Percentiles rank a stretch among this genome's conserved stretches.
These are phyloP conservation scores for Goniomonas avonlea DNA, from an alignment of 78 protist genomes.

Conservation along the genomic window DNA sequence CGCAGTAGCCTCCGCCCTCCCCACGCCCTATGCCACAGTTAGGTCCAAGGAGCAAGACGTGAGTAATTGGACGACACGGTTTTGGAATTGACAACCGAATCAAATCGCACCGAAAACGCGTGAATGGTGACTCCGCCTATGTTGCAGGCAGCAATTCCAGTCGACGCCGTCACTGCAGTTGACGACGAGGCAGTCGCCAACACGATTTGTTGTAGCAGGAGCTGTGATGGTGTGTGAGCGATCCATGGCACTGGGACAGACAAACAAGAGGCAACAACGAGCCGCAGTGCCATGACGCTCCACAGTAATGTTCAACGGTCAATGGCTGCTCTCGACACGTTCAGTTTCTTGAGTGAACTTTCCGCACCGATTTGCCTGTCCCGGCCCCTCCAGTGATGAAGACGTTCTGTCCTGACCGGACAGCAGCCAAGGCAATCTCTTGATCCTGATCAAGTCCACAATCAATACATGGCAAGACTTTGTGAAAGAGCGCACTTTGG, in stretches of 20 bases:
- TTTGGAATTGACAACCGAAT: too few species aligned
- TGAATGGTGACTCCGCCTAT: conserved; percentile 79
- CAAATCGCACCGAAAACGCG: too few species aligned
- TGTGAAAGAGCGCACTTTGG: too few species aligned
- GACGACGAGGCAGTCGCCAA: conserved; percentile 1
- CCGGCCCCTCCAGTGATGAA: conserved; percentile 58
- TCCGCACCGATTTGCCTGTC: neutral
- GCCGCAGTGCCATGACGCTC: too few species aligned
- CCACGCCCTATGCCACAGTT: conserved; percentile 42
- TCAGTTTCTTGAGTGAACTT: too few species aligned
- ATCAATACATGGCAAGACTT: too few species aligned
- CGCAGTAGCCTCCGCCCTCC: conserved; percentile 27
- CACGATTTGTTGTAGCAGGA: neutral
- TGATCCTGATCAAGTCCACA: too few species aligned
- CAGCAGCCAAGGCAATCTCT: neutral
- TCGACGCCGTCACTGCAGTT: conserved; percentile 29
- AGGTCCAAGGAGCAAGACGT: too few species aligned
- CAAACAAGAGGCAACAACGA: conserved; percentile 65
- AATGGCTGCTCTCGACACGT: too few species aligned
- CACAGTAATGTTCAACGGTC: too few species aligned
- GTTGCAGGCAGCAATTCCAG: conserved; percentile 73
- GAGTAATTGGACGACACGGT: too few species aligned
- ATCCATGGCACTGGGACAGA: conserved; percentile 37
- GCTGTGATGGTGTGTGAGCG: conserved; percentile 18
- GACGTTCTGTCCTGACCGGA: neutral